Conservation (phyloP, 441 rosid species). For the Gossypium davidsonii region DNA sequence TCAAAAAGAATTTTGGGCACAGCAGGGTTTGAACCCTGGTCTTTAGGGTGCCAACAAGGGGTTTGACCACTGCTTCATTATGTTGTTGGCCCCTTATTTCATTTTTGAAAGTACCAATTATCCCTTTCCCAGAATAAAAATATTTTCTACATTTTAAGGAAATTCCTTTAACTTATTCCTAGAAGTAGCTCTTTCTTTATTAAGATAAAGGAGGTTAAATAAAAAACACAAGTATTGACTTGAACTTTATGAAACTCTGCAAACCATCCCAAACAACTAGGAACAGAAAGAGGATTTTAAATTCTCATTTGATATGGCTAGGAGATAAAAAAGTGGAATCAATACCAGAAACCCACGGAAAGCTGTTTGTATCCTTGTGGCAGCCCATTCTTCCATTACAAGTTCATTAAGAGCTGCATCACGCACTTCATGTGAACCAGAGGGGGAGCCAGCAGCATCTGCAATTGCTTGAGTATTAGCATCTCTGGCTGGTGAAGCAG, state of each 20-base stretch:
- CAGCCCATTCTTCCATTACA: conserved; percentile 58
- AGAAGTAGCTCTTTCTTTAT: not conserved
- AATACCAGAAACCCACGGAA: conserved; percentile 92
- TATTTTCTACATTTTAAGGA: not conserved
- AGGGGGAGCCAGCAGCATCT: conserved; percentile 46
- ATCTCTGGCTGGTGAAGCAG: conserved; percentile 25
- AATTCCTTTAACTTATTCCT: not conserved
- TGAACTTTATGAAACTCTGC: not conserved
- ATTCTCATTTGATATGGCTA: conserved; percentile 3
- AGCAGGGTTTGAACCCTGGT: too few species aligned
- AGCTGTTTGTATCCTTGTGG: conserved; percentile 81
- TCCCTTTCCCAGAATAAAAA: not conserved
- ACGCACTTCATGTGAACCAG: conserved; percentile 45
- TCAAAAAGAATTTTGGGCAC: too few species aligned
- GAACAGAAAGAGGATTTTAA: not conserved
- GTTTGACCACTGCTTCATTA: too few species aligned
- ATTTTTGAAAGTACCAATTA: not conserved
- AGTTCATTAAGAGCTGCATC: conserved; percentile 34
- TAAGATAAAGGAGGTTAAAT: not conserved
- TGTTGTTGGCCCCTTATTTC: not conserved
- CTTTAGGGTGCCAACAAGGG: too few species aligned
- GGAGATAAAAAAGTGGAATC: conserved; percentile 11
- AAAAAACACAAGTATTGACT: not conserved
- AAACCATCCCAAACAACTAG: conserved; percentile 1
- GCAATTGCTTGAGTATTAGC: conserved; percentile 29